These are phyloP conservation scores for Biscogniauxia mediterranea DNA, from an alignment of 2,329 filamentous ascomycete genomes.

Conservation along the genomic window DNA sequence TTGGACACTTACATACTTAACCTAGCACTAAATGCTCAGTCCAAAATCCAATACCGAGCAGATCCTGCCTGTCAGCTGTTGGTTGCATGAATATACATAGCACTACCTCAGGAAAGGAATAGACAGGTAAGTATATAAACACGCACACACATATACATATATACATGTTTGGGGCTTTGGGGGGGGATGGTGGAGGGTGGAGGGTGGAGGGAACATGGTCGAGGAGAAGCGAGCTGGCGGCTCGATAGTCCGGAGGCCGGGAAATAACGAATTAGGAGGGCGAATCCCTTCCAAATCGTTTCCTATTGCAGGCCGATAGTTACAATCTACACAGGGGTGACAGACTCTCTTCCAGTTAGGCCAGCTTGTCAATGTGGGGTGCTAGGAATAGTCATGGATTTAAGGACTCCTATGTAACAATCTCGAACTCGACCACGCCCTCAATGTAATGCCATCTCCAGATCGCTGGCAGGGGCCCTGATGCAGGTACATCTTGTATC, in stretches of 20 bases:
- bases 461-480: constrained; percentile 26
- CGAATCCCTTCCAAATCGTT: neutral
- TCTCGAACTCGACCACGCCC: neutral
- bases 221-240: neutral
- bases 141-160: neutral
- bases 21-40: too few relatives aligned
- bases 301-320: neutral
- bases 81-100: too few relatives aligned
- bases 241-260: neutral
- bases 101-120: too few relatives aligned
- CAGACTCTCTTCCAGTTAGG: neutral
- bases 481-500: constrained; percentile 31
- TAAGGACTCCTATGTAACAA: neutral
- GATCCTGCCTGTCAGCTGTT: too few relatives aligned
- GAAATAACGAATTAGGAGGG: neutral
- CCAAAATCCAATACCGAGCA: too few relatives aligned
- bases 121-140: too few relatives aligned
- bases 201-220: neutral
- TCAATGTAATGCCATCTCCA: constrained; percentile 10
- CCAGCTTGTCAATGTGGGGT: neutral
- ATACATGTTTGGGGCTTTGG: too few relatives aligned
- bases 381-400: neutral
- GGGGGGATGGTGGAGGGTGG: too few relatives aligned
- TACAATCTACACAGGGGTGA: neutral
- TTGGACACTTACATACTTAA: too few relatives aligned